phyloP scores from a whole-genome alignment of 2,329 filamentous ascomycete genomes.

The Colletotrichum neosansevieriae region DNA sequence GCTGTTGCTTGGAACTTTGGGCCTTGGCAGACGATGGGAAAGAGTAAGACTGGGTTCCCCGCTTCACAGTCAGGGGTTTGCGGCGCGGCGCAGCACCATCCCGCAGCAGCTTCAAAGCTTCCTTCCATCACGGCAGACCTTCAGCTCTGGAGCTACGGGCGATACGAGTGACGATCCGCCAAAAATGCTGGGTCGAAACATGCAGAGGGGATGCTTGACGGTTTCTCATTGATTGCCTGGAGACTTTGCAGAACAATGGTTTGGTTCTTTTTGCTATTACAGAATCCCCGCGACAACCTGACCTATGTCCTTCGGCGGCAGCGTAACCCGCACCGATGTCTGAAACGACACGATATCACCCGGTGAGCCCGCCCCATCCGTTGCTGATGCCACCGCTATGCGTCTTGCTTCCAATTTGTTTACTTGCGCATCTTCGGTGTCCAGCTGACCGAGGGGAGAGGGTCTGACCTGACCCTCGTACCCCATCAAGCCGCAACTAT shows the following conservation, averaged over 20 bases:
- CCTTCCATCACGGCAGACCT: not conserved
- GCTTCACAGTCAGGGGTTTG: conserved; percentile 26
- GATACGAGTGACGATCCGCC: conserved; percentile 18
- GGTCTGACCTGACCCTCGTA: conserved; percentile 17
- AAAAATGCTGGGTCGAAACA: conserved; percentile 17
- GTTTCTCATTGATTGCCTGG: conserved; percentile 19
- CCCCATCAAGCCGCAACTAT: not conserved
- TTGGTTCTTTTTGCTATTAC: not conserved
- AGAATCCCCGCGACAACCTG: not conserved
- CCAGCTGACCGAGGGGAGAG: not conserved
- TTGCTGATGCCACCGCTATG: conserved; percentile 1
- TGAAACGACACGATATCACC: conserved; percentile 40
- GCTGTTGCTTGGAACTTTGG: not conserved
- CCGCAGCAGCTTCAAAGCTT: conserved; percentile 9
- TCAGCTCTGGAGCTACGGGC: not conserved
- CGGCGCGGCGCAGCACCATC: conserved; percentile 23
- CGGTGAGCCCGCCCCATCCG: conserved; percentile 24
- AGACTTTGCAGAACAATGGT: not conserved
- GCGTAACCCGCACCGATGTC: conserved; percentile 25
- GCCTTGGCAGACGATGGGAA: not conserved
- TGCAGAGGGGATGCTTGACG: conserved; percentile 3
- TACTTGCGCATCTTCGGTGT: not conserved
- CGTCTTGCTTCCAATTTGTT: conserved; percentile 15
- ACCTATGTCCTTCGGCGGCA: conserved; percentile 5
- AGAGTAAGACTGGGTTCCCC: conserved; percentile 30